Percentiles rank a stretch among this genome's conserved stretches.
These are phyloP conservation scores for Oxalis stricta DNA, from an alignment of 441 rosid species.

Conservation along the genomic window DNA sequence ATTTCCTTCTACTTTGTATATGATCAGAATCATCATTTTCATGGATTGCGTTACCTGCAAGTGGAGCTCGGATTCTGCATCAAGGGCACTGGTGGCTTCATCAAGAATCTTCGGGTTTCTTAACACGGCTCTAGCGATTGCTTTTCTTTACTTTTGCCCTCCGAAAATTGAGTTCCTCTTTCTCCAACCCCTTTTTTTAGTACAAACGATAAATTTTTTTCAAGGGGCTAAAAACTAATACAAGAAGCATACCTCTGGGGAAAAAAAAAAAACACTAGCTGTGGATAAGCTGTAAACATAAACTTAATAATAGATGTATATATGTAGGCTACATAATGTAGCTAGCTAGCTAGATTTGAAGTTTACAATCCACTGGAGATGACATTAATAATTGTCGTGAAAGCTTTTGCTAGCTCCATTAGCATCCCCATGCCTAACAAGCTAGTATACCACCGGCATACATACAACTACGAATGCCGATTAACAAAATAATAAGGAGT, in stretches of 20 bases:
- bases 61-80: conserved; percentile 59
- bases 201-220: conserved; percentile 4
- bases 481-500: conserved; percentile 53
- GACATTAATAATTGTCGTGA: conserved; percentile 70
- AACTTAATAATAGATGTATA: no score
- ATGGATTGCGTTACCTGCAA: conserved; percentile 34
- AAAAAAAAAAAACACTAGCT: no score
- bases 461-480: conserved; percentile 73
- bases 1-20: conserved; percentile 18
- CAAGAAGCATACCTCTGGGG: no score
- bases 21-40: conserved; percentile 22
- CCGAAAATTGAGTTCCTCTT: conserved; percentile 92
- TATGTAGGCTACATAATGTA: no score
- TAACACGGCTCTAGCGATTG: conserved; percentile 69
- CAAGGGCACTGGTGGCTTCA: conserved; percentile 88
- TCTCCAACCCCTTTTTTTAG: conserved; percentile 67
- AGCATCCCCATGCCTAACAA: conserved; percentile 51
- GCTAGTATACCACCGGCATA: conserved; percentile 78
- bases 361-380: conserved; percentile 73
- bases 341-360: no score
- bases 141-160: conserved; percentile 77
- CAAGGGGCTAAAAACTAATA: no score
- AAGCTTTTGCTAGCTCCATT: conserved; percentile 79
- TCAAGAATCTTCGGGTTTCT: conserved; percentile 69
- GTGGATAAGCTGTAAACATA: no score